Conservation (phyloP, 306 rosid species). For the Elaeagnus macrophylla region DNA sequence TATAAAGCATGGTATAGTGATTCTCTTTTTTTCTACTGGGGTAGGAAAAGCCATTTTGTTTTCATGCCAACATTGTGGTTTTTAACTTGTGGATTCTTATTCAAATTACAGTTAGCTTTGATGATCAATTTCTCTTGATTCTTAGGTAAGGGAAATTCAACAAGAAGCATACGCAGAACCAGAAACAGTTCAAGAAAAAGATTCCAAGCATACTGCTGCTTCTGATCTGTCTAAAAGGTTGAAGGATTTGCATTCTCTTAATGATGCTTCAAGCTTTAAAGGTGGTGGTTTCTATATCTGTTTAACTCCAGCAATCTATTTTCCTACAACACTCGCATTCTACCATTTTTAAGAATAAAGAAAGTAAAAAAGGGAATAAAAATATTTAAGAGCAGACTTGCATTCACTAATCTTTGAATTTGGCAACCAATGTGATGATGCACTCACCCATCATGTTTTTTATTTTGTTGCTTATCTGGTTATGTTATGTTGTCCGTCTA, state of each 20-base stretch:
- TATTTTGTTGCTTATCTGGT: too few species aligned
- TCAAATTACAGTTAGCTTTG: neutral
- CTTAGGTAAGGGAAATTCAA: conserved; percentile 84
- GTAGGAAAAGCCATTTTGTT: neutral
- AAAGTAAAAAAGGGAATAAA: neutral
- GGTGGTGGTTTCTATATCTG: too few species aligned
- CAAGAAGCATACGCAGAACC: conserved; percentile 59
- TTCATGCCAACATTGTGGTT: neutral
- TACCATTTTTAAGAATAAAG: neutral
- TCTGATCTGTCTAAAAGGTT: conserved; percentile 87
- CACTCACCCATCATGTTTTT: too few species aligned
- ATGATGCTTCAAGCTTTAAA: conserved; percentile 83
- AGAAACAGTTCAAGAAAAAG: conserved; percentile 49
- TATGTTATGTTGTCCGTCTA: too few species aligned
- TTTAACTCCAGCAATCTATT: conserved; percentile 6
- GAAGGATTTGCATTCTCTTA: conserved; percentile 67
- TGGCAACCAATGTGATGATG: too few species aligned
- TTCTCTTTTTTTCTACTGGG: too few species aligned
- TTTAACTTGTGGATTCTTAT: conserved; percentile 3
- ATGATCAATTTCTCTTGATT: conserved; percentile 10
- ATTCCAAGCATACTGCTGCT: conserved; percentile 69
- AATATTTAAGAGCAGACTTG: neutral
- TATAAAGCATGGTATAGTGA: too few species aligned
- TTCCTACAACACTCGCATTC: too few species aligned
- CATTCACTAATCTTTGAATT: too few species aligned